A percentile compares a stretch with the other conserved stretches of the same genome.
phyloP scores from a whole-genome alignment of 345 rosid species.

The Linum trigynum region DNA sequence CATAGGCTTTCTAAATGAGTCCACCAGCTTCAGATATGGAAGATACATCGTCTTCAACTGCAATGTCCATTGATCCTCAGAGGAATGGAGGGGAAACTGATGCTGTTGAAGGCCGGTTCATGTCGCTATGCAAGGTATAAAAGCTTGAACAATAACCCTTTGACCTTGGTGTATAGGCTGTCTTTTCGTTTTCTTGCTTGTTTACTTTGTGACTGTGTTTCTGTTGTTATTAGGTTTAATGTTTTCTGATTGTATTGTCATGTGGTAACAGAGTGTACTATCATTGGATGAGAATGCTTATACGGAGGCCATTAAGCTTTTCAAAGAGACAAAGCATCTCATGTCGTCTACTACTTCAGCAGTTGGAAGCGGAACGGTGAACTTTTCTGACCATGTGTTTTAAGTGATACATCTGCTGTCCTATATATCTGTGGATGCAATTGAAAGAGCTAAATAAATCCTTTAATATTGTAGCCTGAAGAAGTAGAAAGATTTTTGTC shows the following conservation, averaged over 20 bases:
- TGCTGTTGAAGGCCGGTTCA: constrained; percentile 31
- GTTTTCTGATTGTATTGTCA: not conserved
- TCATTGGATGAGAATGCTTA: constrained; percentile 43
- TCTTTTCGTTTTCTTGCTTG: not conserved
- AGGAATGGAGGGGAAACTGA: constrained; percentile 18
- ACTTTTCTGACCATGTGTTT: not conserved
- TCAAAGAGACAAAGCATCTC: constrained; percentile 58
- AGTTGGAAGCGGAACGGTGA: constrained; percentile 62
- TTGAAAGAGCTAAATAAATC: constrained; percentile 19
- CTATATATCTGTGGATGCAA: constrained; percentile 24
- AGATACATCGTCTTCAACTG: not conserved
- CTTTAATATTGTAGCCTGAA: constrained; percentile 42
- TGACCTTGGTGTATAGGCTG: not conserved
- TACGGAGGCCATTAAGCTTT: constrained; percentile 43
- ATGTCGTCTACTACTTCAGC: constrained; percentile 37
- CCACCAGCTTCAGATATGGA: not conserved
- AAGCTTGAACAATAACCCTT: not conserved
- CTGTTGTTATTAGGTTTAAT: not conserved
- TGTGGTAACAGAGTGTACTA: constrained; percentile 45
- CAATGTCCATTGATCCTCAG: constrained; percentile 9
- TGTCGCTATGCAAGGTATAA: constrained; percentile 10
- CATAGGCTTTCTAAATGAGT: not conserved
- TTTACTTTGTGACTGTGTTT: not conserved
- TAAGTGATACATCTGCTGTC: not conserved
- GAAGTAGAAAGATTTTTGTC: constrained; percentile 86